Percentiles rank a stretch among this genome's conserved stretches.
Evolutionary conservation across 2,329 filamentous ascomycete genomes (phyloP).

Genomic region (Blastomyces parvus): DNA sequence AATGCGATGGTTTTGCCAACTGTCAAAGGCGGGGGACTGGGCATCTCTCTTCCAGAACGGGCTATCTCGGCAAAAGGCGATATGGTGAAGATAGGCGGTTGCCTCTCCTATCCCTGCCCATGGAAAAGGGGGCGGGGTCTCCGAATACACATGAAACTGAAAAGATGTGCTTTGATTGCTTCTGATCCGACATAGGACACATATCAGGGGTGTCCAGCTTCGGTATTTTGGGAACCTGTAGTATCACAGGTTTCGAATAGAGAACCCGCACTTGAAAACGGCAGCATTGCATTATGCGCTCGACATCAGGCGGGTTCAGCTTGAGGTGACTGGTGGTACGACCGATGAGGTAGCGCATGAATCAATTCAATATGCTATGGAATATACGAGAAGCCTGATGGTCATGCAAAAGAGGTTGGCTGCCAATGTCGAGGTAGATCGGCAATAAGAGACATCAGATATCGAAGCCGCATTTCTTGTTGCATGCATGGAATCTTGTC

Average conservation of each 20-base stretch:
- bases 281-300: neutral
- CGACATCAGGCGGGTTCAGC: neutral
- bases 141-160: neutral
- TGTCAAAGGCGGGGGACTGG: neutral
- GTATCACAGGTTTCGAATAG: neutral
- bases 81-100: neutral
- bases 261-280: neutral
- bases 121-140: neutral
- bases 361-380: neutral
- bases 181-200: neutral
- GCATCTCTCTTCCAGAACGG: neutral
- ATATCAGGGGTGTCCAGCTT: neutral
- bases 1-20: neutral
- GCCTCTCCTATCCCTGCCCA: neutral
- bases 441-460: neutral
- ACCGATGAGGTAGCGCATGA: neutral
- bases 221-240: neutral
- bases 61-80: neutral
- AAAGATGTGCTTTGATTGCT: neutral
- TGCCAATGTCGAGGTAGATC: neutral
- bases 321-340: neutral
- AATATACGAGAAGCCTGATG: neutral
- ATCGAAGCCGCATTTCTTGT: neutral
- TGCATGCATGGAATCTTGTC: neutral
- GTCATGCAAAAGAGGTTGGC: neutral